Evolutionary conservation across 495 filamentous ascomycete genomes (phyloP).

Genomic region (Margaritispora aquatica): DNA sequence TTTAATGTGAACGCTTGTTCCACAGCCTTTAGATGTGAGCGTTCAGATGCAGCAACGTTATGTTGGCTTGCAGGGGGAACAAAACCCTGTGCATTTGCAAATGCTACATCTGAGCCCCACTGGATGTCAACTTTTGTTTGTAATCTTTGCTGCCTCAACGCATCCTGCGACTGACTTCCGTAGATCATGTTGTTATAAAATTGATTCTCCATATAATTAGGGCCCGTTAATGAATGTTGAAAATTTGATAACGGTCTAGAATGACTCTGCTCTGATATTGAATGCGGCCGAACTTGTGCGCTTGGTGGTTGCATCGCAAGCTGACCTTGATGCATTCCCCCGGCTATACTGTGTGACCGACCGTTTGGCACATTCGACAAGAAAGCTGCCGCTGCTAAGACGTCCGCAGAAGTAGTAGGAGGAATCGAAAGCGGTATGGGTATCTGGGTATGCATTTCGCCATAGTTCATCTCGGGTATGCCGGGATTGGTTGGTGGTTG

Average conservation of each 20-base stretch:
- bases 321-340: conserved; percentile 3
- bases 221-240: conserved; percentile 1
- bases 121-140: conserved; percentile 36
- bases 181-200: conserved; percentile 36
- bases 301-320: conserved; percentile 9
- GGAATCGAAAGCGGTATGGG: conserved; percentile 19
- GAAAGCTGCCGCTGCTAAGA: conserved; percentile 36
- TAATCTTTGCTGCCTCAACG: conserved; percentile 8
- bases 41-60: conserved; percentile 47
- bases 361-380: conserved; percentile 25
- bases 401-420: conserved; percentile 31
- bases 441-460: conserved; percentile 14
- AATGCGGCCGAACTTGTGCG: conserved; percentile 14
- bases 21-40: conserved; percentile 45
- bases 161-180: conserved; percentile 12
- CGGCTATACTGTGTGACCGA: conserved; percentile 15
- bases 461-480: conserved; percentile 16
- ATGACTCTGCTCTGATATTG: conserved; percentile 7
- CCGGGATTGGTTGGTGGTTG: conserved; percentile 22
- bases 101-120: conserved; percentile 62
- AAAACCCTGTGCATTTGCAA: conserved; percentile 49
- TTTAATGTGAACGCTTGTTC: conserved; percentile 37
- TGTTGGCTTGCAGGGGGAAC: conserved; percentile 45
- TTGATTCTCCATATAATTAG: conserved; percentile 18
- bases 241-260: background rate